phyloP scores from a whole-genome alignment of 495 filamentous ascomycete species.

The Lindgomyces ingoldianus region DNA sequence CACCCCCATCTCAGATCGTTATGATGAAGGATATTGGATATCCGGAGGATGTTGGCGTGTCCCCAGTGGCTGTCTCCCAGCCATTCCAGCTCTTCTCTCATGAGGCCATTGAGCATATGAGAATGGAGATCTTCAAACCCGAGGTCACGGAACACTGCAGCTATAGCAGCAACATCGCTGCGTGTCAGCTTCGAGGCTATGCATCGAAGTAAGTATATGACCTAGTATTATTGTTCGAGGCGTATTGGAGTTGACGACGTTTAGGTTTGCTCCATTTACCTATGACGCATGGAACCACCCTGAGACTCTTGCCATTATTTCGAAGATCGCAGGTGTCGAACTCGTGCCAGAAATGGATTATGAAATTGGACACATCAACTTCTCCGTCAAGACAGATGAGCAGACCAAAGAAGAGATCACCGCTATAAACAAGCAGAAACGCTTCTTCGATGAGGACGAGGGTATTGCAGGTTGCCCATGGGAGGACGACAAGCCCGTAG shows the following conservation, averaged over 20 bases:
- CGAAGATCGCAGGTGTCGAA: conserved; percentile 72
- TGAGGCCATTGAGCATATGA: conserved; percentile 66
- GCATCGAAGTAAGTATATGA: conserved; percentile 59
- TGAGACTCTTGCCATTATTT: conserved; percentile 64
- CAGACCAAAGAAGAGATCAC: conserved; percentile 54
- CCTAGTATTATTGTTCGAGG: neutral
- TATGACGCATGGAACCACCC: conserved; percentile 71
- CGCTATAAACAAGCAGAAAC: conserved; percentile 44
- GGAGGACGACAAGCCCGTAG: conserved; percentile 66
- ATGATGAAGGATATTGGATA: conserved; percentile 64
- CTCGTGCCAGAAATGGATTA: conserved; percentile 69
- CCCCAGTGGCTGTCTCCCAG: conserved; percentile 67
- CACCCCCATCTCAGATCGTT: conserved; percentile 53
- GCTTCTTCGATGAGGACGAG: conserved; percentile 50
- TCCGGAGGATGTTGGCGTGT: conserved; percentile 59
- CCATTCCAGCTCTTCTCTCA: conserved; percentile 72
- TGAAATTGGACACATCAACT: conserved; percentile 74
- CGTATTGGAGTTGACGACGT: conserved; percentile 11
- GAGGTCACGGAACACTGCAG: conserved; percentile 66
- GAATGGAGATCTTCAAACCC: conserved; percentile 63
- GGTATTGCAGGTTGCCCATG: conserved; percentile 54
- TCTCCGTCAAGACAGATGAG: conserved; percentile 60
- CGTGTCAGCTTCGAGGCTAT: conserved; percentile 68
- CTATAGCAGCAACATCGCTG: conserved; percentile 64
- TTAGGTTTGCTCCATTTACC: conserved; percentile 64